A percentile compares a stretch with the other conserved stretches of the same genome.
Conservation (phyloP, 257 asterid genomes). For the Nicotiana paniculata region DNA sequence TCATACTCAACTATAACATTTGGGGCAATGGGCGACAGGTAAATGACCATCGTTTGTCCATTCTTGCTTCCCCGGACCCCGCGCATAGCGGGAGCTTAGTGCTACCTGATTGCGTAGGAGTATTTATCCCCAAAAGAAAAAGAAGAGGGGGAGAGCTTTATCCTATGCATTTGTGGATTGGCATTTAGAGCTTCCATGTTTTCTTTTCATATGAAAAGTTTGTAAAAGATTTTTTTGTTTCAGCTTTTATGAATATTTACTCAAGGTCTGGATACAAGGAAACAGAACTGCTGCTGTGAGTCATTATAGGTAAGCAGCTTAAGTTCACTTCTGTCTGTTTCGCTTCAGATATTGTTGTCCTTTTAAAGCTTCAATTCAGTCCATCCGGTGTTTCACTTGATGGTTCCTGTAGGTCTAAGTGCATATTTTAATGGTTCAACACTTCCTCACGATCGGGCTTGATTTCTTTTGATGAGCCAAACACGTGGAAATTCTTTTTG, state of each 20-base stretch:
- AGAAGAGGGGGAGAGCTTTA: neutral
- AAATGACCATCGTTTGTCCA: neutral
- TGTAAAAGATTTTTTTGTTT: slow-evolving; percentile 16
- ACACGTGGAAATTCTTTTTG: too few relatives aligned
- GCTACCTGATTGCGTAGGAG: neutral
- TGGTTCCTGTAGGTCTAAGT: neutral
- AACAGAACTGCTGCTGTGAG: slow-evolving; percentile 75
- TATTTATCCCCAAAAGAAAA: neutral
- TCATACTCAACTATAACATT: slow-evolving; percentile 86
- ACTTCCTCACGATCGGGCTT: neutral
- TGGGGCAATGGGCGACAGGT: slow-evolving; percentile 99
- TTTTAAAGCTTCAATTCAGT: neutral
- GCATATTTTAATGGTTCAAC: neutral
- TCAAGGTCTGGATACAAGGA: slow-evolving; percentile 99
- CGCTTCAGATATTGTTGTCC: neutral
- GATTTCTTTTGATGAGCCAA: too few relatives aligned
- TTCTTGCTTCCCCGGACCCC: neutral
- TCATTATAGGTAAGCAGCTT: slow-evolving; percentile 68
- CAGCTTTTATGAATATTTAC: slow-evolving; percentile 96
- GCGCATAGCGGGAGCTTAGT: too few relatives aligned
- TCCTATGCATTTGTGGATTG: neutral
- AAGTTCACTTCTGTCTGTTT: slow-evolving; percentile 1
- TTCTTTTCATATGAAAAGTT: neutral
- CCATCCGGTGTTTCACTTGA: neutral
- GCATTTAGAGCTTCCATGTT: slow-evolving; percentile 1